Base-by-base conservation (phyloP, 169 alveolate genomes). In the Eimeria praecox region DNA sequence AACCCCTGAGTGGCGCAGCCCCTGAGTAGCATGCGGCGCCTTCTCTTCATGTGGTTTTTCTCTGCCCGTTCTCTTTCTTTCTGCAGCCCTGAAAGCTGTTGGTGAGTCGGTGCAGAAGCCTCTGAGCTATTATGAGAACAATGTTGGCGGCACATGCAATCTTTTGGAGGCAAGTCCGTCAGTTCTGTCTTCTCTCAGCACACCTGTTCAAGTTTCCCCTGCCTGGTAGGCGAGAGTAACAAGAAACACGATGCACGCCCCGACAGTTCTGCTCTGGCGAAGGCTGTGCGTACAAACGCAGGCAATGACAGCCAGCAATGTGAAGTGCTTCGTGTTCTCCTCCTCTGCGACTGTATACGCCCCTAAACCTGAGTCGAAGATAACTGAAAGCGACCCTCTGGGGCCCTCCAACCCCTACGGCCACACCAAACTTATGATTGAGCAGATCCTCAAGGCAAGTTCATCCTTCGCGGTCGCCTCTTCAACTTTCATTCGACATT, bases 331-430 rank as follows among this genome's bases (percentile, higher is more conserved):
- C 33, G 98, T 99, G 42, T 99, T 98, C 97, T 98, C 99, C 12
- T 98, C 99, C 40, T 95, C 99, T 54, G 99, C 99, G 3, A 97
- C 99, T 6, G 99, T 99, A 27, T 99, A 98, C 97, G 98, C 98
- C 33, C 98, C 98, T 22, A 97, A 97, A 75, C 97, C 98, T 8
- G 96, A 95, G 38, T 71, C 94, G 38, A 97, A 86, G 16, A 92
- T 97, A 40, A 44, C 30, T 54, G 98, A 97, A 86, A 73, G 77
- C 27, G 97, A 96, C 78, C 97, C 98, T 52, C 95, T 95, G 49
- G 98, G 98, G 5, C 98, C 99, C 30, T 96, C 98, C 24, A 97
- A 98, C 95, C 99, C 99, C 46, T 99, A 99, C 96, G 99, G 99
- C 18, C 97, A 97, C 94, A 97, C 99, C 42, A 99, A 99, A 95